phyloP scores from a whole-genome alignment of 2,329 filamentous ascomycete genomes.

The Claviceps quebecensis region DNA sequence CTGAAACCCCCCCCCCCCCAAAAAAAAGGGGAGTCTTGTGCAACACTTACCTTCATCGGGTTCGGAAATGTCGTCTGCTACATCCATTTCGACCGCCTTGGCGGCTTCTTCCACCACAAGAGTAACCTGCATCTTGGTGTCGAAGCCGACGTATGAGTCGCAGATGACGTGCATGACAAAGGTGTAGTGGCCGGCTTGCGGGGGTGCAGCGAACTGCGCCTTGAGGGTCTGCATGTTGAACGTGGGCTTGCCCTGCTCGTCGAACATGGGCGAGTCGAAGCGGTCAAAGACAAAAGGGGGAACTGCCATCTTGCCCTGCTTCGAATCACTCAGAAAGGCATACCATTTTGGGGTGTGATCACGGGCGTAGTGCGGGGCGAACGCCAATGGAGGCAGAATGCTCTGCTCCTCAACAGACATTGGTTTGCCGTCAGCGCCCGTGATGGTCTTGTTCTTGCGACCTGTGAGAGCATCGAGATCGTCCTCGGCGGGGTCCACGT shows the following conservation, averaged over 20 bases:
- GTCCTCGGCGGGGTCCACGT: slow-evolving; percentile 83
- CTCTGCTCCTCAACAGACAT: slow-evolving; percentile 45
- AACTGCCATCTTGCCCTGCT: slow-evolving; percentile 90
- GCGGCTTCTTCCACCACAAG: slow-evolving; percentile 78
- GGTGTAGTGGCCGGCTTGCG: slow-evolving; percentile 81
- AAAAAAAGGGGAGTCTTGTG: too few species aligned
- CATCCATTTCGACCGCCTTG: slow-evolving; percentile 66
- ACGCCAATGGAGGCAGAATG: slow-evolving; percentile 69
- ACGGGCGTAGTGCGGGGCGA: slow-evolving; percentile 79
- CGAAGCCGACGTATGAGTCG: slow-evolving; percentile 90
- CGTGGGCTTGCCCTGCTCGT: slow-evolving; percentile 68
- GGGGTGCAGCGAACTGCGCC: slow-evolving; percentile 91
- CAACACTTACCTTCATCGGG: slow-evolving; percentile 77
- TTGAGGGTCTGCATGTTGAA: slow-evolving; percentile 94
- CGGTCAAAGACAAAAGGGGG: slow-evolving; percentile 89
- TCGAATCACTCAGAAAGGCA: slow-evolving; percentile 84
- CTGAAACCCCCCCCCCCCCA: too few species aligned
- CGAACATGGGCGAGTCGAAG: slow-evolving; percentile 81
- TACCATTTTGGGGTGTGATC: slow-evolving; percentile 88
- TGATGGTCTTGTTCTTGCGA: slow-evolving; percentile 54
- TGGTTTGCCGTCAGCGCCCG: slow-evolving; percentile 44
- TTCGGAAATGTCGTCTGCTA: slow-evolving; percentile 92
- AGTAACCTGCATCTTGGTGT: slow-evolving; percentile 81
- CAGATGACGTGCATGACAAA: slow-evolving; percentile 91
- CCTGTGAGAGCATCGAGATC: slow-evolving; percentile 77